Base-by-base conservation (phyloP, 768 basidiomycete genomes). In the Kwoniella sp. region DNA sequence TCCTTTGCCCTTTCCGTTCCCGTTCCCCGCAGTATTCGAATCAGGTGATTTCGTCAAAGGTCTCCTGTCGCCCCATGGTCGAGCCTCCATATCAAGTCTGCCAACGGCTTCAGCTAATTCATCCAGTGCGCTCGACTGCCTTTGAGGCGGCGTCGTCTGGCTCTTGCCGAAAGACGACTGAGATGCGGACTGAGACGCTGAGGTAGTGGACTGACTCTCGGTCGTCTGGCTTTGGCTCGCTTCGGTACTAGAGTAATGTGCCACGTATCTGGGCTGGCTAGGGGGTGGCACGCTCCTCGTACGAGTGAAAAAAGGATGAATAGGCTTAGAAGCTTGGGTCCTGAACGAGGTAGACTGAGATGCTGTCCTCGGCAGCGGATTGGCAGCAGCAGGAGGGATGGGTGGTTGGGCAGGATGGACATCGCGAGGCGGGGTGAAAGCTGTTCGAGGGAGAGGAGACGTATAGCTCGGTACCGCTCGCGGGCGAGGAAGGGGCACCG, bases 301-400 rank as follows among this genome's bases (percentile, higher is more conserved):
- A 8, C 57, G 31, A 15, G 28, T 57, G 70, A 78, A 78, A 69
- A 80, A 77, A 4, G 77, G 79, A 64, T 78, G 79, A 2, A 77
- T 60, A 12, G 73, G 63, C 55, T 63, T 63, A 13, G 56, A 2
- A 23, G 56, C 34, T 11, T 57, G 56, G 11, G 56, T 23, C 23
- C 0, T 3, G 17, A 11, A 30, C 8, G 41, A n/a, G 7, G 58
- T 26, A 30, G 41, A 2, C 3, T 34, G 25, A 25, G 34, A 41
- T 2, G 7, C 26, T 37, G n/a, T 29, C 22, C 13, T 38, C 9
- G 30, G 30, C 4, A 8, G 25, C 20, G n/a, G 26, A 28, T 50
- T 25, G 29, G 37, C 47, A 47, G n/a, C n/a, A n/a, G n/a, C n/a
- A n/a, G n/a, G n/a, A n/a, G 34, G 13, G 13, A 13, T 37, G 34